Conservation (phyloP, 176 grass and related monocot species). For the Alopecurus myosuroides region DNA sequence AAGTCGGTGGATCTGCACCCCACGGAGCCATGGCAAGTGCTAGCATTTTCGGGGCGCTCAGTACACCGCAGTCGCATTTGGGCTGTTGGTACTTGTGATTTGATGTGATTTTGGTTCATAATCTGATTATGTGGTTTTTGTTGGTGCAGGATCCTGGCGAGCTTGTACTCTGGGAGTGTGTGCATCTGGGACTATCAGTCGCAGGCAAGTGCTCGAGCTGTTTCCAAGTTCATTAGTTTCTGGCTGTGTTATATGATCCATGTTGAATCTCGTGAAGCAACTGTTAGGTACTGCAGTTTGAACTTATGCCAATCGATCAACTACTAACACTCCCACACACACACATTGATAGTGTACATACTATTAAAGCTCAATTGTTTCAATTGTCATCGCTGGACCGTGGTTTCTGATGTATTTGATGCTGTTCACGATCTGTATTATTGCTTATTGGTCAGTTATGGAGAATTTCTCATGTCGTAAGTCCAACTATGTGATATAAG, state of each 20-base stretch:
- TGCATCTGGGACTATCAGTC: constrained; percentile 99
- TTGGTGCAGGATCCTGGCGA: constrained; percentile 81
- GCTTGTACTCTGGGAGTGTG: constrained; percentile 90
- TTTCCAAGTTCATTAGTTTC: neutral
- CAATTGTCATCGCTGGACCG: neutral
- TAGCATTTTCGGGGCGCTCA: neutral
- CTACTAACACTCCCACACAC: neutral
- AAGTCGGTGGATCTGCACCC: constrained; percentile 99
- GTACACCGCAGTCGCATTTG: constrained; percentile 1
- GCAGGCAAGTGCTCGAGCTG: constrained; percentile 45
- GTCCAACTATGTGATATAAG: neutral
- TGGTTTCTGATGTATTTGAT: neutral
- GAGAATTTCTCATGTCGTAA: neutral
- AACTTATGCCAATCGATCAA: neutral
- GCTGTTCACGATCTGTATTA: neutral
- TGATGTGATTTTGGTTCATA: constrained; percentile 5
- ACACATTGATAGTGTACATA: neutral
- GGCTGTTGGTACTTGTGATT: neutral
- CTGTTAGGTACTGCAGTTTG: neutral
- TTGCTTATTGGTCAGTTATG: neutral
- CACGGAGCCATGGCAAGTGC: constrained; percentile 91
- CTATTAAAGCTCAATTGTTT: neutral
- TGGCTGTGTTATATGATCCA: neutral
- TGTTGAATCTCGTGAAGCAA: neutral
- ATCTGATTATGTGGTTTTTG: constrained; percentile 8